Base-by-base conservation (phyloP, 257 asterid genomes). In the Sherardia arvensis region DNA sequence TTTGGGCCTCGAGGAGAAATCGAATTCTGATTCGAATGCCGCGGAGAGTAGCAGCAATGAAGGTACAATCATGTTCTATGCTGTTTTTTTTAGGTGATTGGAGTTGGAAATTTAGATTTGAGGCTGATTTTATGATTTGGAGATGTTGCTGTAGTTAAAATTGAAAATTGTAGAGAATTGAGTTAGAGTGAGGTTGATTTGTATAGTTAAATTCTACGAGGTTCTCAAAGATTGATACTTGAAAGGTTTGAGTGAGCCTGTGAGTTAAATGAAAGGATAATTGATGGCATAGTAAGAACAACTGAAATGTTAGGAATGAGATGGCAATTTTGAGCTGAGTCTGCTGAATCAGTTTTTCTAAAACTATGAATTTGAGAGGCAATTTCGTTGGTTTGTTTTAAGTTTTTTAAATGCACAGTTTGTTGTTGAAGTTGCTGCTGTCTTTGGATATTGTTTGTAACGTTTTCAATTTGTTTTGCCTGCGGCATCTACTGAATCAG, bases 1-100 rank as follows among this genome's bases (percentile, higher is more conserved):
- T 14, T 90, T 93, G 45, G 99, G 99, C 58, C 85, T 93, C 21
- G 96, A 93, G 66, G 99, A 85, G 80, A 83, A 85, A 68, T 71
- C 95, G 15, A 87, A 82, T 61, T 71, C 95, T 14, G 86, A 82
- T 61, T 33, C 40, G 11, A 38, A 38, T 38, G 47, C 47, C 4
- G 53, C 30, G 29, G 72, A 72, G 36, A 47, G 72, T 48, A 69
- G 56, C 29, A 80, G 80, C 69, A 74, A 73, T 69, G 99, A 90
- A 81, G 84, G 99, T 93, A 80, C 18, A 23, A 66, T 22, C 58
- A 53, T 59, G 36, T 23, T 23, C 4, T 38, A 38, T 12, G 14
- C 10, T 68, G 3, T 61, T 12, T 30, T 0, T 2, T 14, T 11
- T 0, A 0, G 22, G 27, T 59, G 25, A 36, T 27, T 49, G 23